Conservation (phyloP, 2,329 filamentous ascomycete species). For the Cladosporium oxysporum region DNA sequence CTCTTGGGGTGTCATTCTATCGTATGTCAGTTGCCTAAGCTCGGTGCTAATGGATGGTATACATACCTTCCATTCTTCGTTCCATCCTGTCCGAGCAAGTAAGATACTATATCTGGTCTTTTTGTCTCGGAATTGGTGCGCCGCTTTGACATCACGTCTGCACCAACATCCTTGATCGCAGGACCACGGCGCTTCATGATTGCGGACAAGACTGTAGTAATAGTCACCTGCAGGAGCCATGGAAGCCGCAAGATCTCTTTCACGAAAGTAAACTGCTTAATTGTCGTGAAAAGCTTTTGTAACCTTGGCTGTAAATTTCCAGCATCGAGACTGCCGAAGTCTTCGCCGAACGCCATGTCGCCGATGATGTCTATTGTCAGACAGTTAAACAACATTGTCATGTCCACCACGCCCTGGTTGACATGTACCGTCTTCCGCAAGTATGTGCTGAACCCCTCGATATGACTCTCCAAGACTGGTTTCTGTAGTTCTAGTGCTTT, state of each 20-base stretch:
- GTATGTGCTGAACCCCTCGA: constrained; percentile 43
- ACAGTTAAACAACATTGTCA: constrained; percentile 35
- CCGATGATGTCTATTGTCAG: constrained; percentile 31
- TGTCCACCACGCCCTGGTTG: constrained; percentile 30
- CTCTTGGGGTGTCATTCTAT: background rate
- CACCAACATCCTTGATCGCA: background rate
- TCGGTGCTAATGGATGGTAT: background rate
- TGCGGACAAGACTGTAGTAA: background rate
- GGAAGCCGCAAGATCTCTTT: constrained; percentile 2
- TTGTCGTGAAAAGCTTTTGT: constrained; percentile 28
- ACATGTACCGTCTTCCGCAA: constrained; percentile 38
- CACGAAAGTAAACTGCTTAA: constrained; percentile 27
- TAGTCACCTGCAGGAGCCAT: background rate
- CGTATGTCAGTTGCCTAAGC: background rate
- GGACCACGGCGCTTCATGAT: background rate
- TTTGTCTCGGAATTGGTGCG: background rate
- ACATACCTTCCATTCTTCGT: background rate
- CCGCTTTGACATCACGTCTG: background rate
- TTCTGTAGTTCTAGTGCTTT: constrained; percentile 44
- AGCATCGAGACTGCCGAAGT: constrained; percentile 35
- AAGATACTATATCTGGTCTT: background rate
- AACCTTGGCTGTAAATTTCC: constrained; percentile 42
- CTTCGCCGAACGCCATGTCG: constrained; percentile 38
- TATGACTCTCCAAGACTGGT: constrained; percentile 43
- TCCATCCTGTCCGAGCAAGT: background rate